These are phyloP conservation scores for Ustilago vetiveriae DNA, from an alignment of 1,284 basidiomycete genomes.

Conservation along the genomic window DNA sequence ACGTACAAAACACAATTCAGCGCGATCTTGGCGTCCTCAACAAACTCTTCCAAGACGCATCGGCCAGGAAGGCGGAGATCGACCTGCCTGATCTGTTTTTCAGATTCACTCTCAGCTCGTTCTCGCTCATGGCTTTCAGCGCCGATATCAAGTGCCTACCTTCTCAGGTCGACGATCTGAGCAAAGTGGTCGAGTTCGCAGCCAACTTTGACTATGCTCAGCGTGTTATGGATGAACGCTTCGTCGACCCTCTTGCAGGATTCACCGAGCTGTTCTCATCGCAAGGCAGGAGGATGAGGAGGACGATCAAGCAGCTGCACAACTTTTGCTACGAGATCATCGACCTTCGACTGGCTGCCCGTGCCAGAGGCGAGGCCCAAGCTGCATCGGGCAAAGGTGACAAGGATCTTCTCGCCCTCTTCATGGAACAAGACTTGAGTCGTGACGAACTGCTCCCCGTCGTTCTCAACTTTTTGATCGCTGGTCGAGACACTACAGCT, in stretches of 20 bases:
- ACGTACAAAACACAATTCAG: conserved; percentile 48
- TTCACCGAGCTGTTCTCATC: conserved; percentile 52
- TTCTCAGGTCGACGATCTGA: conserved; percentile 38
- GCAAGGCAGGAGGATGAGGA: conserved; percentile 40
- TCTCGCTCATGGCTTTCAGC: conserved; percentile 52
- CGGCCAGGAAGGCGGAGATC: conserved; percentile 19
- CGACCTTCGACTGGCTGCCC: conserved; percentile 39
- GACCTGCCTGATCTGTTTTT: conserved; percentile 55
- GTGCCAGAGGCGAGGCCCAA: conserved; percentile 28
- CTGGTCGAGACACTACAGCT: conserved; percentile 60
- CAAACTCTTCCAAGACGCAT: conserved; percentile 21
- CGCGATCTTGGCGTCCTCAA: conserved; percentile 30
- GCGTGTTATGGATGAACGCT: conserved; percentile 54
- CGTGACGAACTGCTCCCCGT: conserved; percentile 64
- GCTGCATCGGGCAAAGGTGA: conserved; percentile 41
- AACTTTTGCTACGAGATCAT: conserved; percentile 49
- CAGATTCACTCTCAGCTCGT: conserved; percentile 57
- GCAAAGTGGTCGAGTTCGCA: conserved; percentile 61
- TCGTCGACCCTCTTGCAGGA: conserved; percentile 42
- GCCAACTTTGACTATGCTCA: conserved; percentile 65
- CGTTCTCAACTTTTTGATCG: conserved; percentile 55
- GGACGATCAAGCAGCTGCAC: conserved; percentile 40
- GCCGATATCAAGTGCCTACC: conserved; percentile 48
- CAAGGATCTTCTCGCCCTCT: conserved; percentile 68
- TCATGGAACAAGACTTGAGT: conserved; percentile 67